Conservation (phyloP, 768 basidiomycete genomes). For the Butyriboletus loyo region DNA sequence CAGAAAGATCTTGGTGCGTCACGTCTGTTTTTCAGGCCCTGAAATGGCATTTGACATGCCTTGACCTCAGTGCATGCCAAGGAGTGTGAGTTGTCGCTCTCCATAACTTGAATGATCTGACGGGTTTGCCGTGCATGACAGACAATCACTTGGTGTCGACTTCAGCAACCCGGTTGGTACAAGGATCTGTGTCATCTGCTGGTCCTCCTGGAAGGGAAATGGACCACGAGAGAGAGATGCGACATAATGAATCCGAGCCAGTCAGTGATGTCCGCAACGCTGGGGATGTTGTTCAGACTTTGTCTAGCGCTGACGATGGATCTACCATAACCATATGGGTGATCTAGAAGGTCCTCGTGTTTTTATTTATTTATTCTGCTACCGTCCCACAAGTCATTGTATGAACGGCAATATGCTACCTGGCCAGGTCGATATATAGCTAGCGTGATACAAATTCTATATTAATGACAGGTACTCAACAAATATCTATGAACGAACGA, state of each 20-base stretch:
- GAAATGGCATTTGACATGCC: slow-evolving; percentile 7
- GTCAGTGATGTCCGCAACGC: background rate
- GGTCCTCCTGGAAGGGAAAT: slow-evolving; percentile 1
- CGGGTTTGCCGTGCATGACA: slow-evolving; percentile 16
- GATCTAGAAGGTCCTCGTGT: background rate
- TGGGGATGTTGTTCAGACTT: slow-evolving; percentile 2
- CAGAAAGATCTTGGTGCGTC: slow-evolving; percentile 67
- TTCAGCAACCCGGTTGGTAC: background rate
- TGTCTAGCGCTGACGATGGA: slow-evolving; percentile 1
- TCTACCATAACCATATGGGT: background rate
- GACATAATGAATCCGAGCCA: background rate
- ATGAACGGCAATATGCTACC: slow-evolving; percentile 2
- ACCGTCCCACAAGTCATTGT: background rate
- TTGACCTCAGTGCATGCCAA: slow-evolving; percentile 57
- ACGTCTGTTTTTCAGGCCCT: background rate
- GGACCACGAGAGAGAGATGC: background rate
- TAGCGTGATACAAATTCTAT: slow-evolving; percentile 29
- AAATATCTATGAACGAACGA: slow-evolving; percentile 14
- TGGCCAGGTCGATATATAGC: slow-evolving; percentile 10
- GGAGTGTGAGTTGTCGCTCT: slow-evolving; percentile 55
- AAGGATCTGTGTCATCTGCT: background rate
- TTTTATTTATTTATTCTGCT: background rate
- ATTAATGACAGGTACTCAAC: slow-evolving; percentile 24
- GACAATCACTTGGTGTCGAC: slow-evolving; percentile 40
- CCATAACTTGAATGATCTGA: background rate